These are phyloP conservation scores for Penicillium psychrofluorescens DNA, from an alignment of 495 filamentous ascomycete species.

Conservation along the genomic window DNA sequence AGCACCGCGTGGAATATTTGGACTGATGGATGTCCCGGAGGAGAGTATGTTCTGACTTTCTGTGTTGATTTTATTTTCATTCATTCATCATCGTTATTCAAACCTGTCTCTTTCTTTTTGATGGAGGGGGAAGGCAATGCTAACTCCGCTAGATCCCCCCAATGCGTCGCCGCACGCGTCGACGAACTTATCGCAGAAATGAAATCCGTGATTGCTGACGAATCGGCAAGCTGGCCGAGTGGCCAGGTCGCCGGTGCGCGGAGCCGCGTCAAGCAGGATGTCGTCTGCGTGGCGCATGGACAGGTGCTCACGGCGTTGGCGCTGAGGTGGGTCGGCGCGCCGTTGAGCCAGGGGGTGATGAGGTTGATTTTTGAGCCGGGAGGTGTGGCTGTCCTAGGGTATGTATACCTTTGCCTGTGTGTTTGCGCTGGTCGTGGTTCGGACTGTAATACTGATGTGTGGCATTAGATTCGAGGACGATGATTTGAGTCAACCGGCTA, in stretches of 20 bases:
- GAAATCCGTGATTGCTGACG: not conserved
- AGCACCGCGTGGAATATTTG: conserved; percentile 23
- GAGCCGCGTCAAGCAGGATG: conserved; percentile 1
- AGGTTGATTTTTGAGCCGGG: conserved; percentile 8
- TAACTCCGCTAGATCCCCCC: conserved; percentile 3
- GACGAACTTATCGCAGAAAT: conserved; percentile 3
- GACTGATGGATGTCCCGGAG: conserved; percentile 21
- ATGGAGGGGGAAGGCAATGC: too few relatives aligned
- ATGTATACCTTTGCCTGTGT: too few relatives aligned
- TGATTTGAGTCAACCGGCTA: conserved; percentile 7
- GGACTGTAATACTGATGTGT: not conserved
- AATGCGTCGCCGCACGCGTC: conserved; percentile 4
- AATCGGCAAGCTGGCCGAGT: conserved; percentile 1
- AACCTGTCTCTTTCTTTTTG: not conserved
- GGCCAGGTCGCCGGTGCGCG: not conserved
- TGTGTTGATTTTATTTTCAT: not conserved
- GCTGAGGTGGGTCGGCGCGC: conserved; percentile 6
- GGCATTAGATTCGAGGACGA: conserved; percentile 6
- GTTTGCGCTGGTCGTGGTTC: too few relatives aligned
- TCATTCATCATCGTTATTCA: not conserved
- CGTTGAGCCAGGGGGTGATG: conserved; percentile 5
- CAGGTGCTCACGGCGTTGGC: conserved; percentile 10
- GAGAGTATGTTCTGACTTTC: conserved; percentile 5
- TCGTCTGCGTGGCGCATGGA: conserved; percentile 9
- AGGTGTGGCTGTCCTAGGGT: conserved; percentile 10